phyloP scores from a whole-genome alignment of 2,329 filamentous ascomycete species.

The Cladosporium sp. region DNA sequence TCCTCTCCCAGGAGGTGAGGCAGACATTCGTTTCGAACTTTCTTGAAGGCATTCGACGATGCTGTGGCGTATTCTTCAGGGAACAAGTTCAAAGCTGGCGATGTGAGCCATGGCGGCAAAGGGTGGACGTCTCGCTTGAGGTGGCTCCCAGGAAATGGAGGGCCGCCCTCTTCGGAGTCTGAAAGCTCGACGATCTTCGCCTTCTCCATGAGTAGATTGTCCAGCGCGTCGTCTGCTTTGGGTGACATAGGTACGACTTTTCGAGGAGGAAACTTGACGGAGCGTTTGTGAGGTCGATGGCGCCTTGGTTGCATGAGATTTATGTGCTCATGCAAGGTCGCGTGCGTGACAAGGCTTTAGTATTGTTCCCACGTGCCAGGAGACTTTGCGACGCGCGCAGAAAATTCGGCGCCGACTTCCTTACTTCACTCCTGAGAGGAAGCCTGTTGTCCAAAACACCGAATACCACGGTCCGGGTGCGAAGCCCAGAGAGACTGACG shows the following conservation, averaged over 20 bases:
- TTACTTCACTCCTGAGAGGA: no score
- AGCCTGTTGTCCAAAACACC: no score
- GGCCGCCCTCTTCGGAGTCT: slow-evolving; percentile 24
- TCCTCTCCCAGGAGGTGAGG: slow-evolving; percentile 22
- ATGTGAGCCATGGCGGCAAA: slow-evolving; percentile 24
- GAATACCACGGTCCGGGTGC: no score
- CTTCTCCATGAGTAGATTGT: slow-evolving; percentile 22
- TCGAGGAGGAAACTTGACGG: slow-evolving; percentile 11
- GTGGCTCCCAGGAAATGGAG: slow-evolving; percentile 24
- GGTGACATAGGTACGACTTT: slow-evolving; percentile 10
- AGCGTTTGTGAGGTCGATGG: slow-evolving; percentile 10
- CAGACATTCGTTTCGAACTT: slow-evolving; percentile 18
- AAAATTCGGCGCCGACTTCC: background rate
- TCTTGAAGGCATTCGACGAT: slow-evolving; percentile 8
- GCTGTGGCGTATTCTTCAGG: slow-evolving; percentile 15
- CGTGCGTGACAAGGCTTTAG: slow-evolving; percentile 15
- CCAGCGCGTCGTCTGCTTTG: slow-evolving; percentile 19
- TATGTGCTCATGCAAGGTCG: slow-evolving; percentile 10
- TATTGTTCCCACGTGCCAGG: slow-evolving; percentile 17
- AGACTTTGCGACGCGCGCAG: background rate
- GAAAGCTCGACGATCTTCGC: slow-evolving; percentile 30
- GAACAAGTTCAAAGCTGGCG: slow-evolving; percentile 21
- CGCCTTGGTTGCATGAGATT: slow-evolving; percentile 5
- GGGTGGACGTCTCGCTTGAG: slow-evolving; percentile 9
- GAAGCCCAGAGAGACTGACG: no score